Conservation (phyloP, 306 rosid species). For the Ormosia emarginata region DNA sequence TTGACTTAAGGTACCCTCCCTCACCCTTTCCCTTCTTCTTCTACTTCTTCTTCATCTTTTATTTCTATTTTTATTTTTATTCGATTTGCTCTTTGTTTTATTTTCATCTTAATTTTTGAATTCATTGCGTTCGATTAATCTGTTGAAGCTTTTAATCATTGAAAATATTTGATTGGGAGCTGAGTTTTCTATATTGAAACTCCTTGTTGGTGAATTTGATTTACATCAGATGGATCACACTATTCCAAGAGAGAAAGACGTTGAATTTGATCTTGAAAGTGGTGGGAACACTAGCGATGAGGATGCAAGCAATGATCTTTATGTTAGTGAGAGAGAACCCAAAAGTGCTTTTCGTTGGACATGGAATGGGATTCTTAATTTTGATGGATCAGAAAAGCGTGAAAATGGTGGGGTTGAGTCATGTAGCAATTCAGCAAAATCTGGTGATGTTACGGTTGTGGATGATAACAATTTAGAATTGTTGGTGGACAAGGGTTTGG, state of each 20-base stretch:
- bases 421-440: slow-evolving; percentile 38
- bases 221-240: slow-evolving; percentile 32
- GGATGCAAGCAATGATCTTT: slow-evolving; percentile 44
- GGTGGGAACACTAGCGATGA: slow-evolving; percentile 60
- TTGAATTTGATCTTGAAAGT: slow-evolving; percentile 54
- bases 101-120: background rate
- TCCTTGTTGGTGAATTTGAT: slow-evolving; percentile 26
- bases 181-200: background rate
- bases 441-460: slow-evolving; percentile 19
- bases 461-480: slow-evolving; percentile 34
- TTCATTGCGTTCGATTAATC: background rate
- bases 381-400: slow-evolving; percentile 43
- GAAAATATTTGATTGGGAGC: background rate
- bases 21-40: background rate
- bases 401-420: slow-evolving; percentile 39
- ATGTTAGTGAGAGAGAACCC: slow-evolving; percentile 29
- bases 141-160: background rate
- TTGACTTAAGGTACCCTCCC: slow-evolving; percentile 28
- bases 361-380: slow-evolving; percentile 40
- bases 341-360: slow-evolving; percentile 39
- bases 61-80: background rate
- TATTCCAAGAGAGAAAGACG: slow-evolving; percentile 33
- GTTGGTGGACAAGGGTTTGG: slow-evolving; percentile 36
- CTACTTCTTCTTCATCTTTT: background rate
- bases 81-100: background rate